Conservation (phyloP, 495 filamentous ascomycete genomes). For the Cladorrhinum samala region DNA sequence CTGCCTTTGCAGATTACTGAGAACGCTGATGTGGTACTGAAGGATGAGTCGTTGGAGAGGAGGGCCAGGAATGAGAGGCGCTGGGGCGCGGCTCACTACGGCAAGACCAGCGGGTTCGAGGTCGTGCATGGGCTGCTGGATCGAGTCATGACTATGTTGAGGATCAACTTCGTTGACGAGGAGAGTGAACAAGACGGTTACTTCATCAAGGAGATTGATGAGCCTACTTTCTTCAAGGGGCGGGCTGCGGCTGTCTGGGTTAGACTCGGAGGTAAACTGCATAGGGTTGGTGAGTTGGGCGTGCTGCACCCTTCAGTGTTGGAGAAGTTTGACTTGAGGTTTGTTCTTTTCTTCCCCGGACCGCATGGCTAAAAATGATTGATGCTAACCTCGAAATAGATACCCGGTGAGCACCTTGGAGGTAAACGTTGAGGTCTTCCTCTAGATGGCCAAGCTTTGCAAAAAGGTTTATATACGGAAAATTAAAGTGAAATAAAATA, state of each 20-base stretch:
- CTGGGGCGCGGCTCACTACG: constrained; percentile 91
- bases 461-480: neutral
- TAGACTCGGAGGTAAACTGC: constrained; percentile 60
- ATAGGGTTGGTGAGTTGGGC: constrained; percentile 78
- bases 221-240: constrained; percentile 85
- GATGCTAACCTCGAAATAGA: constrained; percentile 36
- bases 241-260: constrained; percentile 80
- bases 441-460: constrained; percentile 41
- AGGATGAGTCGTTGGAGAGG: constrained; percentile 70
- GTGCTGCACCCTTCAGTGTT: constrained; percentile 89
- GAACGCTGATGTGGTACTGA: constrained; percentile 85
- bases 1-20: constrained; percentile 94
- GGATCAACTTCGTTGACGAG: constrained; percentile 71
- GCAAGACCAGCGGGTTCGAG: constrained; percentile 94
- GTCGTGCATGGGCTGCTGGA: constrained; percentile 91
- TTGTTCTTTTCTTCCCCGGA: constrained; percentile 17
- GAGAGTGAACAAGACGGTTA: constrained; percentile 67
- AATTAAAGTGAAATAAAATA: neutral
- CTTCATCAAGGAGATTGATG: constrained; percentile 88
- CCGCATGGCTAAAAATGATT: too few species aligned
- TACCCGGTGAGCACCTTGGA: constrained; percentile 94
- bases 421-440: constrained; percentile 90
- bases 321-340: constrained; percentile 89
- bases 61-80: constrained; percentile 86
- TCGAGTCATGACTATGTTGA: constrained; percentile 87